Percentiles rank a stretch among this genome's conserved stretches.
Conservation (phyloP, 2,329 filamentous ascomycete genomes). For the Niveomyces coronatus region DNA sequence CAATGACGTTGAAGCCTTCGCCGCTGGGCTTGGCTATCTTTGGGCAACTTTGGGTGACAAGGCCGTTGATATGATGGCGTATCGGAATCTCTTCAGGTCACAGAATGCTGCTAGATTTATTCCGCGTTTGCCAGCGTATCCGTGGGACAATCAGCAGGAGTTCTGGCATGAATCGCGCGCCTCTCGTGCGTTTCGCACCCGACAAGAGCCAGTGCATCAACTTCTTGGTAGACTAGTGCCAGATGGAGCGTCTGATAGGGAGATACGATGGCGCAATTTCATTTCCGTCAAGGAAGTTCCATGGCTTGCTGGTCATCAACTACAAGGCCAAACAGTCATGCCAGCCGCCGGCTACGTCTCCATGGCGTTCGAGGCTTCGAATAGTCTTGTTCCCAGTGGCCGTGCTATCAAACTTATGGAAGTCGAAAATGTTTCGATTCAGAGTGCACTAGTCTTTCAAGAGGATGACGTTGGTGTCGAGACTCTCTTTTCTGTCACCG, state of each 20-base stretch:
- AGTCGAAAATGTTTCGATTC: background rate
- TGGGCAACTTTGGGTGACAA: background rate
- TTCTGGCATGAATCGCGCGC: constrained; percentile 4
- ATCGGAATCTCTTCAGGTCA: background rate
- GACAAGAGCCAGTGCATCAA: background rate
- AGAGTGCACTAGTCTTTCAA: background rate
- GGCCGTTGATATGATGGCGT: background rate
- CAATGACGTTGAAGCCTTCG: constrained; percentile 1
- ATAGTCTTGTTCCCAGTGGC: background rate
- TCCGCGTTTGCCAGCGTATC: constrained; percentile 1
- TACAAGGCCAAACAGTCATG: constrained; percentile 32
- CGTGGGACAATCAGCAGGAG: constrained; percentile 3
- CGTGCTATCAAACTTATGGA: background rate
- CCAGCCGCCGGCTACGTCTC: constrained; percentile 25
- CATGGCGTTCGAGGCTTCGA: constrained; percentile 13
- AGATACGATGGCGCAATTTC: constrained; percentile 13
- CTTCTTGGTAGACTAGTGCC: constrained; percentile 4
- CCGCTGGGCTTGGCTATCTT: background rate
- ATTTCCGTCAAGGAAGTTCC: constrained; percentile 16
- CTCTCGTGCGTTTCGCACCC: background rate
- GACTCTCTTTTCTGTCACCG: background rate
- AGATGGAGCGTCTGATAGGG: background rate
- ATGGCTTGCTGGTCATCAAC: constrained; percentile 31
- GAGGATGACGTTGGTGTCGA: background rate
- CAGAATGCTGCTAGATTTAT: background rate